These are phyloP conservation scores for Phytophthora hibernalis DNA, from an alignment of 352 stramenopile species.

Conservation along the genomic window DNA sequence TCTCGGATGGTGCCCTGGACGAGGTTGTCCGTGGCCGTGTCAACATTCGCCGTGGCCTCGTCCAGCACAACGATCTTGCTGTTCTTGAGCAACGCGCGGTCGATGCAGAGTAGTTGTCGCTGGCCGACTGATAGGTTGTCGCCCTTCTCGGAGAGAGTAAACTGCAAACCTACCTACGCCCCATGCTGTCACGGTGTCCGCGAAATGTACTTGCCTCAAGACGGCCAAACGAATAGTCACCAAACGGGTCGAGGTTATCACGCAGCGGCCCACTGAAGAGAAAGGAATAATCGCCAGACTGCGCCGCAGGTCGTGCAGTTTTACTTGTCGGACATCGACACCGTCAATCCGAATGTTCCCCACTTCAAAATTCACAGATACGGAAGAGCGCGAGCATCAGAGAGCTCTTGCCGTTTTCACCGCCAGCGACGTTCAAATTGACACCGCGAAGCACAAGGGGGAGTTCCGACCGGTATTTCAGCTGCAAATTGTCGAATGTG, in stretches of 20 bases:
- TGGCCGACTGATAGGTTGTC: slow-evolving; percentile 95
- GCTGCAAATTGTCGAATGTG: slow-evolving; percentile 36
- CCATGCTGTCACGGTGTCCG: slow-evolving; percentile 20
- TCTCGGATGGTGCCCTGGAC: slow-evolving; percentile 82
- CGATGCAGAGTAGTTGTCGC: slow-evolving; percentile 95
- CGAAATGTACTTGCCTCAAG: slow-evolving; percentile 47
- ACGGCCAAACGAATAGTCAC: slow-evolving; percentile 55
- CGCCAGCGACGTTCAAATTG: slow-evolving; percentile 28
- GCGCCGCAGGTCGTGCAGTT: slow-evolving; percentile 32
- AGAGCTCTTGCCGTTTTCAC: slow-evolving; percentile 55
- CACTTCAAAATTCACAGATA: slow-evolving; percentile 37
- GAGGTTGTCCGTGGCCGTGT: slow-evolving; percentile 82
- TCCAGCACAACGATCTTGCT: slow-evolving; percentile 93
- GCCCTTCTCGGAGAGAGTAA: slow-evolving; percentile 88
- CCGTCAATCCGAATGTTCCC: slow-evolving; percentile 87
- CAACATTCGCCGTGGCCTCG: slow-evolving; percentile 93
- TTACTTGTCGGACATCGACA: slow-evolving; percentile 57
- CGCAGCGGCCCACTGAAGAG: slow-evolving; percentile 89
- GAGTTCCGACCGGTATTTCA: slow-evolving; percentile 50
- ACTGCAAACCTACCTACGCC: slow-evolving; percentile 68
- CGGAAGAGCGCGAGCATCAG: slow-evolving; percentile 53
- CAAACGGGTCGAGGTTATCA: slow-evolving; percentile 92
- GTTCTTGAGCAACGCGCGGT: slow-evolving; percentile 90
- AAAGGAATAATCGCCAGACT: slow-evolving; percentile 43
- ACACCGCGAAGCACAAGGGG: slow-evolving; percentile 48